phyloP scores from a whole-genome alignment of 1,284 basidiomycete genomes.

The Apiotrichum mycotoxinovorans region DNA sequence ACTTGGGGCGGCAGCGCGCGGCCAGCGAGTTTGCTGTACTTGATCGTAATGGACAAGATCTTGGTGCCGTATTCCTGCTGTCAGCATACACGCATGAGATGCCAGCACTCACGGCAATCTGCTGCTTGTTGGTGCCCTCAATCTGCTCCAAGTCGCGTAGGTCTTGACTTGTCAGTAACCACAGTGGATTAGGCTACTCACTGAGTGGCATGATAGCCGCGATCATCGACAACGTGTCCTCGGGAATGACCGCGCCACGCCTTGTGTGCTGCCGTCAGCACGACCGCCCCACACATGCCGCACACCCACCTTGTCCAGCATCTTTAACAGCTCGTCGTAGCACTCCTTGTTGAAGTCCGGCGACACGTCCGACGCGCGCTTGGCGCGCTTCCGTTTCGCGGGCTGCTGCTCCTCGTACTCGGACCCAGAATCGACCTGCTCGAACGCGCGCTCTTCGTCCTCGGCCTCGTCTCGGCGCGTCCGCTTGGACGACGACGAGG shows the following conservation, averaged over 20 bases:
- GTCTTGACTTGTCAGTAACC: constrained; percentile 3
- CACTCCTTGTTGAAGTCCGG: constrained; percentile 6
- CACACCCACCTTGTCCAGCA: constrained; percentile 10
- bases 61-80: constrained; percentile 16
- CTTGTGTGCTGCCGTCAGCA: constrained; percentile 12
- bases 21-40: background rate
- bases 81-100: background rate
- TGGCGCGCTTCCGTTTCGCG: background rate
- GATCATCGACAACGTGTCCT: constrained; percentile 39
- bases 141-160: constrained; percentile 22
- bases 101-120: constrained; percentile 11
- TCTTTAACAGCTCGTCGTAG: background rate
- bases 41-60: constrained; percentile 23
- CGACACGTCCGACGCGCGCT: background rate
- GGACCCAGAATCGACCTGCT: constrained; percentile 46
- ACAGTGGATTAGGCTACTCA: constrained; percentile 22
- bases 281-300: too few species aligned
- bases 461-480: background rate
- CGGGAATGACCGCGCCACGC: constrained; percentile 22
- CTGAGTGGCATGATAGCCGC: constrained; percentile 41
- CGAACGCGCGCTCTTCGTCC: background rate
- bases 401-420: constrained; percentile 54
- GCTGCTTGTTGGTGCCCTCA: constrained; percentile 29
- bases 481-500: background rate
- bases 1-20: too few species aligned